Evolutionary conservation across 1,139 yeast genomes (phyloP), one percentile per base, ranked within the genome.

Genomic region (Hansenula anomala): DNA sequence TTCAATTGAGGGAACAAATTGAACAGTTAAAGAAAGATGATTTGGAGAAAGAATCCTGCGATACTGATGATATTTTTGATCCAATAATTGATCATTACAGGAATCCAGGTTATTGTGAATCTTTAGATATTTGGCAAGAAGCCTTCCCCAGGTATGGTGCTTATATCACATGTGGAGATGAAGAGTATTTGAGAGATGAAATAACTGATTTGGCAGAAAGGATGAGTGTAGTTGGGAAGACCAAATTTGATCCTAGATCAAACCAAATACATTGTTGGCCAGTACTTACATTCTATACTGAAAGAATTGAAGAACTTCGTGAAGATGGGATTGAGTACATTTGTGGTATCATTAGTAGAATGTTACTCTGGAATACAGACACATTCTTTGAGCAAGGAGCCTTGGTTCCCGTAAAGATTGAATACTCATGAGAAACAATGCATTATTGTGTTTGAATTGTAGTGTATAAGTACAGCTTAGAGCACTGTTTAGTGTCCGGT

Each of bases 81-180:
- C 41, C 36, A 19, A 34, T 36, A 22, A 43, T 51, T 12, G 59
- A 59, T 30, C 53, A 53, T n/a, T 51, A 60, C 31, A 56, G 58
- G 28, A 60, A 58, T 35, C 73, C 74, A 1, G 17, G 18, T 12
- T 25, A 23, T 19, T 36, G 39, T 12, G 10, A 14, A 5, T 28
- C 34, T 12, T 8, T 12, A 9, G 56, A 56, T 6, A 54, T 64
- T 51, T 71, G 75, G 75, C 42, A 54, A n/a, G 47, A 49, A 6
- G 65, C 71, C 6, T 52, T 66, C 26, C 75, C 75, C 0, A 45
- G 46, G 13, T 45, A 48, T 6, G 72, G 72, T 0, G 46, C 62
- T 6, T 53, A 64, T 13, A 36, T 70, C 9, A 49, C 58, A n/a
- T 67, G 61, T 51, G 75, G 76, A 6, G 54, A 54, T 14, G 58